Conservation (phyloP, 1,284 basidiomycete genomes). For the Leccinum colubrinum region DNA sequence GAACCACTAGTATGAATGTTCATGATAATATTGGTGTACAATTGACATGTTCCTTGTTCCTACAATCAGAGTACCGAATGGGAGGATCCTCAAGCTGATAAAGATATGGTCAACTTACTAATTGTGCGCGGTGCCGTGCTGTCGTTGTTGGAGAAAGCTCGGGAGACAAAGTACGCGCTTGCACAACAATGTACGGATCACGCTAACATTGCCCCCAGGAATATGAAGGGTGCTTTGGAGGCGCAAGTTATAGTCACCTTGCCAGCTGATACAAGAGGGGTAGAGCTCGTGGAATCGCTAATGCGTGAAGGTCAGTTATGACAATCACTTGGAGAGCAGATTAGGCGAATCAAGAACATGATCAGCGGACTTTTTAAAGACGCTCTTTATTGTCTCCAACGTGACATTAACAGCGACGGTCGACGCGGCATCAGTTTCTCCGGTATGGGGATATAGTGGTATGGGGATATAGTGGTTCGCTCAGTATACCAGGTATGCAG, state of each 20-base stretch:
- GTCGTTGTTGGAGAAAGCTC: slow-evolving; percentile 65
- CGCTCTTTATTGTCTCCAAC: slow-evolving; percentile 77
- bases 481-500: slow-evolving; percentile 43
- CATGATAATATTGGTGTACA: neutral
- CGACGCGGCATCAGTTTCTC: slow-evolving; percentile 35
- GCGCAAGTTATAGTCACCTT: slow-evolving; percentile 61
- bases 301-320: slow-evolving; percentile 46
- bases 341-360: slow-evolving; percentile 3
- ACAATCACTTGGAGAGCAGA: neutral
- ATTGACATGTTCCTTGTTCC: slow-evolving; percentile 7
- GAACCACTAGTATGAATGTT: slow-evolving; percentile 46
- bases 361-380: slow-evolving; percentile 61
- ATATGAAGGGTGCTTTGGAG: slow-evolving; percentile 71
- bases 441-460: slow-evolving; percentile 35
- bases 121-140: slow-evolving; percentile 56
- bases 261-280: slow-evolving; percentile 31
- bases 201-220: slow-evolving; percentile 37
- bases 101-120: slow-evolving; percentile 61
- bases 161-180: slow-evolving; percentile 58
- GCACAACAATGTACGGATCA: neutral
- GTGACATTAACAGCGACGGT: slow-evolving; percentile 47
- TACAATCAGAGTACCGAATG: slow-evolving; percentile 47
- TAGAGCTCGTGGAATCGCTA: slow-evolving; percentile 36
- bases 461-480: slow-evolving; percentile 36
- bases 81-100: slow-evolving; percentile 49